Percentiles rank a stretch among this genome's conserved stretches.
Evolutionary conservation across 345 rosid genomes (phyloP).

Genomic region (Gossypium ekmanianum): DNA sequence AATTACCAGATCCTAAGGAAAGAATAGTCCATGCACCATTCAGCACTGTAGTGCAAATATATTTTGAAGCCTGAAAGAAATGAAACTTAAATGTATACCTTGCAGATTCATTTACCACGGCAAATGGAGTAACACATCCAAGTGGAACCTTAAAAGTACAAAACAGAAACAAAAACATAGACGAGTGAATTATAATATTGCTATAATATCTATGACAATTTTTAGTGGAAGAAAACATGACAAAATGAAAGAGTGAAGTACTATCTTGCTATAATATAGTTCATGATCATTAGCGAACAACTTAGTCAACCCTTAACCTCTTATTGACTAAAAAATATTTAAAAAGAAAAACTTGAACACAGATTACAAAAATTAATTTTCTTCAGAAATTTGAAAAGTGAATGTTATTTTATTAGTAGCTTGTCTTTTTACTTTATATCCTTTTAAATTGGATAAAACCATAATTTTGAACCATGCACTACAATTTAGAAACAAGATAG

Average conservation of each 20-base stretch:
- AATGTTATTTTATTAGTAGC: not conserved
- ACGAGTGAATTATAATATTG: not conserved
- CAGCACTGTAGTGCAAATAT: not conserved
- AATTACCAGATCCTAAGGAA: not conserved
- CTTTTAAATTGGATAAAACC: not conserved
- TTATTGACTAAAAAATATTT: not conserved
- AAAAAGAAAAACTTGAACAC: not conserved
- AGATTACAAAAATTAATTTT: not conserved
- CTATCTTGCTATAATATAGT: not conserved
- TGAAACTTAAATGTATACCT: conserved; percentile 38
- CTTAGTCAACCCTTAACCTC: not conserved
- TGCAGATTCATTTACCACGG: conserved; percentile 76
- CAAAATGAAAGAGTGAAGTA: not conserved
- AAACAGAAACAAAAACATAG: conserved; percentile 13
- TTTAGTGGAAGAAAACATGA: not conserved
- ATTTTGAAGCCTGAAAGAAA: not conserved
- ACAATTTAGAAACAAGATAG: not conserved
- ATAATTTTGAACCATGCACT: not conserved
- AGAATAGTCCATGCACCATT: not conserved
- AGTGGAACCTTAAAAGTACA: conserved; percentile 53
- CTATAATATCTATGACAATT: not conserved
- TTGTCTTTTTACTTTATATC: not conserved
- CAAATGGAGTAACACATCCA: conserved; percentile 89
- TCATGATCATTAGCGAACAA: not conserved
- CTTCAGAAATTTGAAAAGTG: not conserved